phyloP scores from a whole-genome alignment of 805 yeast species.

The Yarrowia deformans region DNA sequence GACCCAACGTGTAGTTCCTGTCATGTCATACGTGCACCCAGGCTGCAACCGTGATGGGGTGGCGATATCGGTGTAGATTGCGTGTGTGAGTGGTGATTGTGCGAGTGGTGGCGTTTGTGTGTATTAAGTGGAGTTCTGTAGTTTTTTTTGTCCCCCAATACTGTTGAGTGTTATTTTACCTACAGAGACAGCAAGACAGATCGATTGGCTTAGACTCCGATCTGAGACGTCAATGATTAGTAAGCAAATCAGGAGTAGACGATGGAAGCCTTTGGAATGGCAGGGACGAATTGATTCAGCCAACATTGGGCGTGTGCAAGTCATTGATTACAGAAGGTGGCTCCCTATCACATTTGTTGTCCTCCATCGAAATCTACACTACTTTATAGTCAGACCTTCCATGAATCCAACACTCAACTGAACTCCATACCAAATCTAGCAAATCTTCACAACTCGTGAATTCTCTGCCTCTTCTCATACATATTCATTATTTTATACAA shows the following conservation, averaged over 20 bases:
- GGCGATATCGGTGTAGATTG: not conserved
- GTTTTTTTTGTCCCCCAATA: not conserved
- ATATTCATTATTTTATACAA: conserved; percentile 5
- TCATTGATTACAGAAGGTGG: too few species aligned
- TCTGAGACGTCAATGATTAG: not conserved
- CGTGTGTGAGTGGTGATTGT: not conserved
- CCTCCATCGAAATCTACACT: too few species aligned
- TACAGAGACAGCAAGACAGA: not conserved
- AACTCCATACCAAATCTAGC: too few species aligned
- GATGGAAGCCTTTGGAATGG: not conserved
- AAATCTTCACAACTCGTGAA: too few species aligned
- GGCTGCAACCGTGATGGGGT: conserved; percentile 32
- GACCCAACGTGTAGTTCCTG: not conserved
- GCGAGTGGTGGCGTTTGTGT: too few species aligned
- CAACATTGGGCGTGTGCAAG: too few species aligned
- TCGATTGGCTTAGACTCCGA: not conserved
- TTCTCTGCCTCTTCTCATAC: too few species aligned
- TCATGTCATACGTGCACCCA: conserved; percentile 27
- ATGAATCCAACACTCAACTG: too few species aligned
- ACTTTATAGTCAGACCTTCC: too few species aligned
- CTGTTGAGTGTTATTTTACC: not conserved
- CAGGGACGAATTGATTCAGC: too few species aligned
- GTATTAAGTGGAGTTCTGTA: not conserved
- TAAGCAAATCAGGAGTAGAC: not conserved
- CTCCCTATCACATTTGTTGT: too few species aligned